Conservation (phyloP, 179 eudicot species). For the Silene vulgaris region DNA sequence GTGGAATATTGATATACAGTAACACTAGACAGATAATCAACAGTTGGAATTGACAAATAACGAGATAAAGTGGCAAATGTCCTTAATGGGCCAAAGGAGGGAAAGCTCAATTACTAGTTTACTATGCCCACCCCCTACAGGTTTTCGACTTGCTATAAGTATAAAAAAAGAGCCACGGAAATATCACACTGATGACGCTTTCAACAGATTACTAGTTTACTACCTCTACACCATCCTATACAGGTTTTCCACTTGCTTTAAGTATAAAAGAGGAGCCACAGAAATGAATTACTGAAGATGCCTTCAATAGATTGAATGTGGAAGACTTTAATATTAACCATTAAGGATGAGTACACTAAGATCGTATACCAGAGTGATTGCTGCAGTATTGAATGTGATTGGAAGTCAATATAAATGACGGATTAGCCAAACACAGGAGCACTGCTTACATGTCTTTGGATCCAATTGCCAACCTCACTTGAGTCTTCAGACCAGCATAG, state of each 20-base stretch:
- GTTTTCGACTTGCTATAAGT: too few species aligned
- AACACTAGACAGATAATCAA: neutral
- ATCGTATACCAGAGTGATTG: neutral
- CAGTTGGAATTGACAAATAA: neutral
- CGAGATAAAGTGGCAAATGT: constrained; percentile 3
- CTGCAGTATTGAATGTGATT: neutral
- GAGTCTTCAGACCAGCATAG: constrained; percentile 95
- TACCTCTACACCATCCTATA: too few species aligned
- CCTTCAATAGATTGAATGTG: too few species aligned
- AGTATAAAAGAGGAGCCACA: too few species aligned
- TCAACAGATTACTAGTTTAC: too few species aligned
- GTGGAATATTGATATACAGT: constrained; percentile 14
- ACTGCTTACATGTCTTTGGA: constrained; percentile 71
- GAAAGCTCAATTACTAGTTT: too few species aligned
- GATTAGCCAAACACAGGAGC: neutral
- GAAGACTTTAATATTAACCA: too few species aligned
- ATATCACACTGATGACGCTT: too few species aligned
- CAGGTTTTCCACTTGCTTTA: too few species aligned
- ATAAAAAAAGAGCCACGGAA: too few species aligned
- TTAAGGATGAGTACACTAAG: constrained; percentile 4
- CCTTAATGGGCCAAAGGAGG: neutral
- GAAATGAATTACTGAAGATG: too few species aligned
- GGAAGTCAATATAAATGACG: constrained; percentile 4
- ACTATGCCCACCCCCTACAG: too few species aligned
- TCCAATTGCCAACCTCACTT: constrained; percentile 85